phyloP scores from a whole-genome alignment of 2,329 filamentous ascomycete species.

The Elsinoe australis region DNA sequence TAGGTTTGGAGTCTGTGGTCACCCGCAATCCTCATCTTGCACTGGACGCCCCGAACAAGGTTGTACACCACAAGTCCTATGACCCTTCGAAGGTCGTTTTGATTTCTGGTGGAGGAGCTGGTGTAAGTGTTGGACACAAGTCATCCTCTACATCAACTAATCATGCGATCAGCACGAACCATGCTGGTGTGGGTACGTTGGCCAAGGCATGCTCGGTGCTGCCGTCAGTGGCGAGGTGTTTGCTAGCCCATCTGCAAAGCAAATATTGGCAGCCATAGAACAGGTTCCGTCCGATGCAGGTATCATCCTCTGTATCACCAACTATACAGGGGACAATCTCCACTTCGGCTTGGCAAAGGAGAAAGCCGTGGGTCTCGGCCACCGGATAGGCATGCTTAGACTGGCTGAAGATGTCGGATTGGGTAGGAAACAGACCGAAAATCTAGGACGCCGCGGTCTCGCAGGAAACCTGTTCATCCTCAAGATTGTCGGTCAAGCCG shows the following conservation, averaged over 20 bases:
- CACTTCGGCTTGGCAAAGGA: conserved; percentile 44
- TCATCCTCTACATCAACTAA: background rate
- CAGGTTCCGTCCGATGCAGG: conserved; percentile 41
- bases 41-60: conserved; percentile 41
- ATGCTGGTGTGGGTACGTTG: conserved; percentile 44
- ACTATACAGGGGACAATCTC: conserved; percentile 45
- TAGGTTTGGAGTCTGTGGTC: conserved; percentile 42
- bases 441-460: conserved; percentile 43
- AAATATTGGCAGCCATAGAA: conserved; percentile 43
- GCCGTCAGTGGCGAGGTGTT: conserved; percentile 45
- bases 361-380: conserved; percentile 39
- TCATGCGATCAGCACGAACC: conserved; percentile 36
- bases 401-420: conserved; percentile 45
- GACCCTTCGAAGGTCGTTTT: conserved; percentile 38
- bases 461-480: conserved; percentile 46
- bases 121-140: conserved; percentile 20
- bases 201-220: conserved; percentile 42
- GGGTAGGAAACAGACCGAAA: conserved; percentile 42
- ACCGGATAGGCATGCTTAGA: conserved; percentile 41
- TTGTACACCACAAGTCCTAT: conserved; percentile 42
- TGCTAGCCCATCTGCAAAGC: conserved; percentile 42
- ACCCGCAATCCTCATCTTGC: conserved; percentile 38
- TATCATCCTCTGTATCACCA: conserved; percentile 43
- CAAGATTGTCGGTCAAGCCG: conserved; percentile 42
- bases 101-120: conserved; percentile 42